Conservation (phyloP, 2,329 filamentous ascomycete genomes). For the Microcyclospora tardicrescens region DNA sequence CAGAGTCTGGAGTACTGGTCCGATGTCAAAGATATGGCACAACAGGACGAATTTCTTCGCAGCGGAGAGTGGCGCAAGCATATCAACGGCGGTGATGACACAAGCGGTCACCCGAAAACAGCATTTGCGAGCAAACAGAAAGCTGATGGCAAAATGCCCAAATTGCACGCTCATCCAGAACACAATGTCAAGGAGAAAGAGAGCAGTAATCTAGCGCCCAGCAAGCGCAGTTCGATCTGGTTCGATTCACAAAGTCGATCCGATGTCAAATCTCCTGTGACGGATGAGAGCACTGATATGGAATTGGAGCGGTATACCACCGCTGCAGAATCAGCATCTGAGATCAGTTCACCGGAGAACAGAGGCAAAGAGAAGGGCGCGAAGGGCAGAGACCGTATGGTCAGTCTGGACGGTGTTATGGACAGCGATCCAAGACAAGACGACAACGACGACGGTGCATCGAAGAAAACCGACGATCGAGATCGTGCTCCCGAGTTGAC, state of each 20-base stretch:
- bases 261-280: no score
- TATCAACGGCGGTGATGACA: constrained; percentile 3
- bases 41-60: constrained; percentile 1
- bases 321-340: constrained; percentile 4
- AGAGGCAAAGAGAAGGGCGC: not conserved
- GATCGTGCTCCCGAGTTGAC: no score
- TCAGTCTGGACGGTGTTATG: not conserved
- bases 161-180: constrained; percentile 10
- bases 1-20: constrained; percentile 77
- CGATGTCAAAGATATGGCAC: constrained; percentile 40
- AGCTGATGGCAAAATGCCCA: constrained; percentile 5
- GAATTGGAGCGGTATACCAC: constrained; percentile 6
- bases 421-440: no score
- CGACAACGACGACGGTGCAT: no score
- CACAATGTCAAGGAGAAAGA: constrained; percentile 1
- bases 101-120: constrained; percentile 5
- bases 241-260: constrained; percentile 1
- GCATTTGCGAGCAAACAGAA: constrained; percentile 10
- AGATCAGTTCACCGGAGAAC: not conserved
- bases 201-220: not conserved
- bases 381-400: not conserved
- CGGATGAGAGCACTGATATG: constrained; percentile 3
- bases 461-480: no score
- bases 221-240: constrained; percentile 1
- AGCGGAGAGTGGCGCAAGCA: constrained; percentile 1